Evolutionary conservation across 805 yeast genomes (phyloP).

Genomic region (Jamesozyma lodderae): DNA sequence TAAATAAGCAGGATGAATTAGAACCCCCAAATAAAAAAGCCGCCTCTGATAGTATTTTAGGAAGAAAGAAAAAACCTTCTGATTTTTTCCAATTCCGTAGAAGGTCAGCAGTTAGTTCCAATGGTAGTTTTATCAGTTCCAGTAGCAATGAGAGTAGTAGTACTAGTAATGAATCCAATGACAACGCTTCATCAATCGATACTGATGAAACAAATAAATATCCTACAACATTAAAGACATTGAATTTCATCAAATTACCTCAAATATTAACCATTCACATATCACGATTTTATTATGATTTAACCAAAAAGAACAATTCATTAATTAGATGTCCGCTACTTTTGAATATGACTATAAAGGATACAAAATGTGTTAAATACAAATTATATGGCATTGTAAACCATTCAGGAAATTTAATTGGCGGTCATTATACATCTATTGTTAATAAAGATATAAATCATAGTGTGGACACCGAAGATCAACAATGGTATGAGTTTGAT

Average conservation of each 20-base stretch:
- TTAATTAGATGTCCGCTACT: constrained; percentile 47
- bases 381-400: constrained; percentile 56
- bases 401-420: constrained; percentile 58
- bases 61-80: too few relatives aligned
- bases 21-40: too few relatives aligned
- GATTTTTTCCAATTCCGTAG: too few relatives aligned
- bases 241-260: constrained; percentile 73
- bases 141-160: background rate
- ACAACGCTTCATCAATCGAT: constrained; percentile 2
- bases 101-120: too few relatives aligned
- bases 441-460: constrained; percentile 41
- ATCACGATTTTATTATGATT: constrained; percentile 59
- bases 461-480: constrained; percentile 26
- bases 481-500: constrained; percentile 67
- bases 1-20: background rate
- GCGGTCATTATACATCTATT: constrained; percentile 71
- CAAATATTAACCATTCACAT: constrained; percentile 71
- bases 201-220: constrained; percentile 14
- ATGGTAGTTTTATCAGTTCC: background rate
- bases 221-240: constrained; percentile 49
- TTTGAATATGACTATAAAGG: constrained; percentile 39
- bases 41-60: too few relatives aligned
- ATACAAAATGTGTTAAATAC: constrained; percentile 34
- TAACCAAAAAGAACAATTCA: constrained; percentile 45
- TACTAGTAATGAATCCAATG: background rate